Evolutionary conservation across 2,329 filamentous ascomycete species (phyloP), one percentile per base, ranked within the genome.

Genomic region (Podosphaera aphanis): DNA sequence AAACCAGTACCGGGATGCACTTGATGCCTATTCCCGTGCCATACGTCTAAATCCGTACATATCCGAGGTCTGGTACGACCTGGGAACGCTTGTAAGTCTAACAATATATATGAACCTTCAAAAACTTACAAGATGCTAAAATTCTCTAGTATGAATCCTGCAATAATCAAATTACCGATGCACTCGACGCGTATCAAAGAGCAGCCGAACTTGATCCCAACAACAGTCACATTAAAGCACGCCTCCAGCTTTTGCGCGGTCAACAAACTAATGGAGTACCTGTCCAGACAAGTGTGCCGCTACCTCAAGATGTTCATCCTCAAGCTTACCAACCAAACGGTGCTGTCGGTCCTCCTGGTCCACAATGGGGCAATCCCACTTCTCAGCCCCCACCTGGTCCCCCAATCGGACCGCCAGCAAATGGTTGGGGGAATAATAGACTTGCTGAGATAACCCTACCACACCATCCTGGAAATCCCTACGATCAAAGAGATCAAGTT

Each of bases 21-120:
- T 98, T 45, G 90, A 98, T 66, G 90, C 90, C 35, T 98, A 95
- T 64, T 94, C 86, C 50, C 82, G 90, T 49, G 90, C 90, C 41
- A 98, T 95, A 56, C 80, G 90, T 47, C 65, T 98, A 56, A 98
- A 95, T 60, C 90, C 90, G 4, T 94, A 93, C 67, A 95, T 98
- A 52, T 94, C 86, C 1, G 90, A 98, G 62, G 90, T 98, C 44
- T 98, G 90, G 90, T 98, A 95, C 62, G 90, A 98, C 62, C 68
- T 98, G 35, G 90, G 90, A 50, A 98, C 90, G 55, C 59, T 98
- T 68, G 83, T 92, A 73, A 68, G 80, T 72, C 57, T 37, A 51
- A 45, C 53, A 47, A 47, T 41, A 6, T 11, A 50, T 55, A 48
- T 56, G 35, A 19, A 48, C 49, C 49, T 44, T 40, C 39, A 37